Evolutionary conservation across 2,329 filamentous ascomycete species (phyloP), one percentile per base, ranked within the genome.

Genomic region (Drechmeria coniospora): DNA sequence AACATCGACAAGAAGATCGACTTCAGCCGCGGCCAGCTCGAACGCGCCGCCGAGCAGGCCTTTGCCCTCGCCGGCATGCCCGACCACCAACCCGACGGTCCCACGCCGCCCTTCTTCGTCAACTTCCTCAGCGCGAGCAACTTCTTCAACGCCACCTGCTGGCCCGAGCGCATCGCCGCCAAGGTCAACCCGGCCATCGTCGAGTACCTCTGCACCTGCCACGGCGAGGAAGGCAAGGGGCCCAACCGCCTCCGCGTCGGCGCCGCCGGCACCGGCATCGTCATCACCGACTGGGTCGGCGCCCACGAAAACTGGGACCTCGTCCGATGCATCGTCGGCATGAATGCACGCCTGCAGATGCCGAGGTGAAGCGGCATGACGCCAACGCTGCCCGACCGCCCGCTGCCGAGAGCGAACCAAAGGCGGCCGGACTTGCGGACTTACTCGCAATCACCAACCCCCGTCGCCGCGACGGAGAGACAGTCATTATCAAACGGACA

Each of bases 261-360:
- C 2, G 74, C 83, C 44, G 84, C 79, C 16, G 68, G 73, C 5
- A 92, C 86, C 2, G 90, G 90, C 4, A 73, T 95, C 33, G 74
- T 95, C 24, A 78, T 95, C 15, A 90, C 79, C 35, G 90, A 98
- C 53, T 94, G 81, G 81, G 86, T 94, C 27, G 90, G 90, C 3
- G 61, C 74, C 34, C 65, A 75, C 36, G 84, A 77, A 1, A 79
- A 95, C 53, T 98, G 87, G 87, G 84, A 94, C 56, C 54, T 95
- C 30, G 71, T 92, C 20, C 69, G 76, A 37, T 80, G 81, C 52
- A 77, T 94, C 42, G 76, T 95, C 6, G 86, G 81, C 6, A 86
- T 92, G 82, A 98, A 98, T 49, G 70, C 78, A 15, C 77, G 61
- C 36, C 44, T 76, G 34, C 63, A 72, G 43, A 41, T 65, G 29